Percentiles rank a stretch among this genome's conserved stretches.
Conservation (phyloP, 192 early-diverging fungal genomes). For the Phycomyces nitens region DNA sequence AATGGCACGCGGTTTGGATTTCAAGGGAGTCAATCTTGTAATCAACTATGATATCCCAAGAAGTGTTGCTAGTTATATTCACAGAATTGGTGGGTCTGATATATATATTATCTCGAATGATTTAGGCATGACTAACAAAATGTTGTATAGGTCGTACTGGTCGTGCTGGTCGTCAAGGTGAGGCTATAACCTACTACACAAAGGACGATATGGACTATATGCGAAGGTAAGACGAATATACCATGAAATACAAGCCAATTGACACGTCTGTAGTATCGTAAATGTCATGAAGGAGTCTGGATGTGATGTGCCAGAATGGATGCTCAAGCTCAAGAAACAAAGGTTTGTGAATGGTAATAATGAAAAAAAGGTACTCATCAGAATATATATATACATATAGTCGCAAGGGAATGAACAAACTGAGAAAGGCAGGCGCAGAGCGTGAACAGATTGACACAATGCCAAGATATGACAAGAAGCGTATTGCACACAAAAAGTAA, state of each 20-base stretch:
- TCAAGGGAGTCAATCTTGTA: slow-evolving; percentile 94
- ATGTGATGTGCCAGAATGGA: slow-evolving; percentile 97
- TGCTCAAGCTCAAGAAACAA: slow-evolving; percentile 84
- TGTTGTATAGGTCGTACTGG: slow-evolving; percentile 70
- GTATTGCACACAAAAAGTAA: slow-evolving; percentile 62
- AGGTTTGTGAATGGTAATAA: too few relatives aligned
- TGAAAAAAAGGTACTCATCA: background rate
- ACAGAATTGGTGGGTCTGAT: slow-evolving; percentile 75
- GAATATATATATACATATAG: slow-evolving; percentile 20
- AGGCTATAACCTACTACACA: slow-evolving; percentile 94
- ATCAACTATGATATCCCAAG: slow-evolving; percentile 99
- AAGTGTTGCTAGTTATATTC: slow-evolving; percentile 88
- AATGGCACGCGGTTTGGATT: slow-evolving; percentile 98
- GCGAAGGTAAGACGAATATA: slow-evolving; percentile 49
- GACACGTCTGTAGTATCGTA: slow-evolving; percentile 68
- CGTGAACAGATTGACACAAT: slow-evolving; percentile 76
- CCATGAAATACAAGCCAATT: background rate
- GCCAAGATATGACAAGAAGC: slow-evolving; percentile 70
- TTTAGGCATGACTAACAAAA: background rate
- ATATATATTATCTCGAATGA: background rate
- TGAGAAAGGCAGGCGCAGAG: slow-evolving; percentile 70
- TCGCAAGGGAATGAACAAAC: slow-evolving; percentile 61
- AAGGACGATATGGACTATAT: slow-evolving; percentile 88
- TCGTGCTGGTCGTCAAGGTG: slow-evolving; percentile 87
- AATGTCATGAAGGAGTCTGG: slow-evolving; percentile 97